A percentile compares a stretch with the other conserved stretches of the same genome.
Evolutionary conservation across 2,329 filamentous ascomycete genomes (phyloP).

Genomic region (Hymenoscyphus salicellus): DNA sequence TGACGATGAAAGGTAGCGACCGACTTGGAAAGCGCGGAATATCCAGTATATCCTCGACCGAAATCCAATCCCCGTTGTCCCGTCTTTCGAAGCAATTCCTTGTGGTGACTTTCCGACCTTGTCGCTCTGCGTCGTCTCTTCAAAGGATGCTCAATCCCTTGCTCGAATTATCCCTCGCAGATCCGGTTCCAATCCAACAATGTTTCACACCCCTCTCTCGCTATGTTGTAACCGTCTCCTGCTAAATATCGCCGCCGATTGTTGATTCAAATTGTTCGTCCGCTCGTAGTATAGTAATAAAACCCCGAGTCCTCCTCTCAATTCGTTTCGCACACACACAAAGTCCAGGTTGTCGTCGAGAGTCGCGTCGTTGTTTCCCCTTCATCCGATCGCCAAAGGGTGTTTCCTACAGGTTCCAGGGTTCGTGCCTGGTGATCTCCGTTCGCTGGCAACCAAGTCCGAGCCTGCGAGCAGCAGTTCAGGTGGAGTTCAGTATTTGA

Average conservation of each 20-base stretch:
- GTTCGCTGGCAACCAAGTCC: neutral
- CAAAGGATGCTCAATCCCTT: neutral
- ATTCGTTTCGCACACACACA: neutral
- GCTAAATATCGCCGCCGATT: neutral
- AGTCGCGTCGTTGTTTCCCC: conserved; percentile 1
- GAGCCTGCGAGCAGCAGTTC: neutral
- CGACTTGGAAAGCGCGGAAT: neutral
- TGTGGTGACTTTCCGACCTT: neutral
- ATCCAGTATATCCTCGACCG: neutral
- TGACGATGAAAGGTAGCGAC: neutral
- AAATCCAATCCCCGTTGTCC: neutral
- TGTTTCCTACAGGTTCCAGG: neutral
- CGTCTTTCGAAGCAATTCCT: neutral
- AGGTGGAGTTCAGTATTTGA: no score
- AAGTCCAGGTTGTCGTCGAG: neutral
- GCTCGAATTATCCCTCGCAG: neutral
- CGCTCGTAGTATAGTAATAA: neutral
- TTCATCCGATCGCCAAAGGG: conserved; percentile 1
- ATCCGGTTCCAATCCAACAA: neutral
- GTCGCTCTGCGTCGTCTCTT: neutral
- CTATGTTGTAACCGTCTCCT: neutral
- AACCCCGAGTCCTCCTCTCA: neutral
- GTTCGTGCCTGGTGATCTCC: neutral
- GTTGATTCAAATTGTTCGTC: neutral
- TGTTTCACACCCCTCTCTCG: neutral